phyloP scores from a whole-genome alignment of 75 land plant species.

The Ceratopteris richardii region DNA sequence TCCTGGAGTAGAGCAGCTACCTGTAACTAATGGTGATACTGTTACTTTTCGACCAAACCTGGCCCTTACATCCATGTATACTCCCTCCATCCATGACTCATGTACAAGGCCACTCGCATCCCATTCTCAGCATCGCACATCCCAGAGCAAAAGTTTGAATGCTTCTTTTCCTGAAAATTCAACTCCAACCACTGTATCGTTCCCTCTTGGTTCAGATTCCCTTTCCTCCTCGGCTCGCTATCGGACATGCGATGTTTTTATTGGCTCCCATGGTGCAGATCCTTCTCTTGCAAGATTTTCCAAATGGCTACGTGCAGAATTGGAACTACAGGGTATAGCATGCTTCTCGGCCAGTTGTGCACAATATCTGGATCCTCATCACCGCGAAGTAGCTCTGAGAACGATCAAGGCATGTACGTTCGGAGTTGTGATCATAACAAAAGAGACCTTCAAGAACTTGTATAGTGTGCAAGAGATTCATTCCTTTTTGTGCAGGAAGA shows the following conservation, averaged over 20 bases:
- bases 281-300: constrained; percentile 44
- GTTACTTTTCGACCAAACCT: neutral
- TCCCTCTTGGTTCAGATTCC: constrained; percentile 45
- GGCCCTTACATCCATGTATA: neutral
- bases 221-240: constrained; percentile 46
- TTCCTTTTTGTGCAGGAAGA: constrained; percentile 66
- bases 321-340: constrained; percentile 81
- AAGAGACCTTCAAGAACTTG: constrained; percentile 42
- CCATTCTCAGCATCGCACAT: neutral
- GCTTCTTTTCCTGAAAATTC: constrained; percentile 4
- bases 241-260: constrained; percentile 79
- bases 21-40: neutral
- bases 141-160: neutral
- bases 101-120: neutral
- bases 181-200: constrained; percentile 35
- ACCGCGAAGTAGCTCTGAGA: constrained; percentile 71
- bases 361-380: constrained; percentile 52
- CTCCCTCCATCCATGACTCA: neutral
- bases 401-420: constrained; percentile 64
- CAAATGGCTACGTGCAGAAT: constrained; percentile 81
- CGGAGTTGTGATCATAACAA: constrained; percentile 55
- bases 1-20: neutral
- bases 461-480: constrained; percentile 62
- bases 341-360: constrained; percentile 74
- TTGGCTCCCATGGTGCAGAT: constrained; percentile 61